Base-by-base conservation (phyloP, 257 asterid genomes). In the Solanum habrochaites region DNA sequence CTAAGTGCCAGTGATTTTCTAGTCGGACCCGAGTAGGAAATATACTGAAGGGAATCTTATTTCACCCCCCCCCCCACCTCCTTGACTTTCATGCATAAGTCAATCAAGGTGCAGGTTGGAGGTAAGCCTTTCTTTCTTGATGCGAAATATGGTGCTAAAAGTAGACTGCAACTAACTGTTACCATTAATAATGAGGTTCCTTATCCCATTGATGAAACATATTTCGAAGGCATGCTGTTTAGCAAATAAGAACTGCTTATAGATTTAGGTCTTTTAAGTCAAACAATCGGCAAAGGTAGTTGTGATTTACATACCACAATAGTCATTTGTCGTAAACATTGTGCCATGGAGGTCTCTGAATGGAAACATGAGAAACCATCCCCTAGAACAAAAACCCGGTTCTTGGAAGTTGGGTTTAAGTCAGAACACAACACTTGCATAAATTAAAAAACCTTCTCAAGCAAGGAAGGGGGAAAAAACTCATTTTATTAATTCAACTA, bases 41-140 rank as follows among this genome's bases (percentile, higher is more conserved):
- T 32, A 5, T 32, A 32, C 35, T 32, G 5, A 32, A 32, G 35
- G 35, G 35, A 32, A 32, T 32, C 35, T 32, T 32, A 32, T 3
- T 32, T 32, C 1, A 32, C 35, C 35, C 5, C 35, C 35, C 35
- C 5, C 5, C 35, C 5, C 5, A 1, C 1, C 5, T 1, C 0
- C 35, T 32, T 32, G 1, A 32, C 35, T 32, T 32, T 32, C 35
- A 32, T 45, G 69, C 43, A 31, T 47, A 80, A 47, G 69, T 49
- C 69, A 49, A 25, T 8, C 25, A 4, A 29, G 58, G 62, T 18
- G 64, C 83, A 77, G 62, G 6, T 80, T 47, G 66, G 27, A 80
- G 40, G 84, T 80, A 18, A 15, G 25, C 84, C 83, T 45, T 80
- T 27, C 42, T 47, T 80, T 80, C 27, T 77, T 40, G 52, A n/a